A percentile compares a stretch with the other conserved stretches of the same genome.
These are phyloP conservation scores for Saccharomycopsis selenospora DNA, from an alignment of 805 yeast genomes.

Conservation along the genomic window DNA sequence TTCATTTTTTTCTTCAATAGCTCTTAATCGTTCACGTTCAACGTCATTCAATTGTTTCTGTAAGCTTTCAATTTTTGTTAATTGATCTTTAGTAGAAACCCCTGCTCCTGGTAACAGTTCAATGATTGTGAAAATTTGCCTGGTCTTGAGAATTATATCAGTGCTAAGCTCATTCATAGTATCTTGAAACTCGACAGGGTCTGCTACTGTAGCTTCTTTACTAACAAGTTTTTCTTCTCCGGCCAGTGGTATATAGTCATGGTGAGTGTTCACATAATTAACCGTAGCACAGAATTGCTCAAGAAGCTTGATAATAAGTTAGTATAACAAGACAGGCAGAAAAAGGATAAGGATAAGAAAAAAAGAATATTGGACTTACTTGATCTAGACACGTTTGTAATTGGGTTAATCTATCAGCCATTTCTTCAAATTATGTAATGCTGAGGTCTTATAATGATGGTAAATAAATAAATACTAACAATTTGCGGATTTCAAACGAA, in stretches of 20 bases:
- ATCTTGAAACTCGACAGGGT: constrained; percentile 36
- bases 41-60: constrained; percentile 54
- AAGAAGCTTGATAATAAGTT: constrained; percentile 37
- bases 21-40: constrained; percentile 50
- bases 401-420: constrained; percentile 88
- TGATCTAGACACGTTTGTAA: constrained; percentile 83
- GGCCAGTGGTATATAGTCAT: constrained; percentile 45
- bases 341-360: not conserved
- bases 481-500: too few species aligned
- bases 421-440: too few species aligned
- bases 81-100: constrained; percentile 67
- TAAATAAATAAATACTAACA: too few species aligned
- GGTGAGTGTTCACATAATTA: constrained; percentile 73
- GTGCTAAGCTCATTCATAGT: constrained; percentile 72
- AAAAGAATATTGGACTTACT: constrained; percentile 26
- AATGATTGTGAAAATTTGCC: constrained; percentile 79
- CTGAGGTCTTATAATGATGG: too few species aligned
- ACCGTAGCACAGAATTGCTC: constrained; percentile 76
- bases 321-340: not conserved
- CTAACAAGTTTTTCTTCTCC: constrained; percentile 55
- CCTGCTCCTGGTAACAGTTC: constrained; percentile 92
- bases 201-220: constrained; percentile 50
- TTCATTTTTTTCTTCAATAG: constrained; percentile 56
- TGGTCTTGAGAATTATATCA: constrained; percentile 76
- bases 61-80: constrained; percentile 52